Base-by-base conservation (phyloP, 1,284 basidiomycete species). In the Sporisorium iseilematis-ciliati region DNA sequence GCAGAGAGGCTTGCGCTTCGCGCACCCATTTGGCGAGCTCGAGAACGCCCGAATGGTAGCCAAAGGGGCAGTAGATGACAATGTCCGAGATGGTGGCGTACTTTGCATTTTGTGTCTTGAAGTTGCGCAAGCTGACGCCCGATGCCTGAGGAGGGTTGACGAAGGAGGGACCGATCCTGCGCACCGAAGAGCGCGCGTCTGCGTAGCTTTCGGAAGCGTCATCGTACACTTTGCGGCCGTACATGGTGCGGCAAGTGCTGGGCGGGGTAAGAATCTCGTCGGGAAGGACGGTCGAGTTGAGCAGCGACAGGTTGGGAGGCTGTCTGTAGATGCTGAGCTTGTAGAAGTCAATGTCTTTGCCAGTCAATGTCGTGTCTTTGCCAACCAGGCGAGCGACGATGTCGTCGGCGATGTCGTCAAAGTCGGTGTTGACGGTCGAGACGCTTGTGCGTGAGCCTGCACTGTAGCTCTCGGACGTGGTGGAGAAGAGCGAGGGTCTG, bases 21-120 rank as follows among this genome's bases (percentile, higher is more conserved):
- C 78, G 65, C 46, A 84, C 67, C 55, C 76, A 78, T 35, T 69
- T 65, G 46, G 83, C 83, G 5, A 81, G 65, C 18, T 61, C 62
- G 23, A 82, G 53, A 5, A 66, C 79, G 40, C 77, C 79, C 10
- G 75, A 53, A 33, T 82, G 80, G 12, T 79, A 61, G 45, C 83
- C 81, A 20, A 70, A 69, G 31, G 83, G 82, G 46, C 80, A 92
- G 86, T 95, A 96, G 51, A 96, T 87, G 68, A 95, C 90, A 69
- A 97, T 90, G 84, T 97, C 94, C 52, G 92, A 94, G 42, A 97
- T 88, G 2, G 92, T 92, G 0, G 93, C 91, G 82, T 94, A 95
- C 78, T 95, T 93, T 79, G 89, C 87, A 88, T 86, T 83, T 86
- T 88, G 79, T 23, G 79, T 78, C 57, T 67, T 68, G 59, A 84